Percentiles rank a stretch among this genome's conserved stretches.
phyloP scores from a whole-genome alignment of 1,139 yeast species.

The Candida tetrigidarum region DNA sequence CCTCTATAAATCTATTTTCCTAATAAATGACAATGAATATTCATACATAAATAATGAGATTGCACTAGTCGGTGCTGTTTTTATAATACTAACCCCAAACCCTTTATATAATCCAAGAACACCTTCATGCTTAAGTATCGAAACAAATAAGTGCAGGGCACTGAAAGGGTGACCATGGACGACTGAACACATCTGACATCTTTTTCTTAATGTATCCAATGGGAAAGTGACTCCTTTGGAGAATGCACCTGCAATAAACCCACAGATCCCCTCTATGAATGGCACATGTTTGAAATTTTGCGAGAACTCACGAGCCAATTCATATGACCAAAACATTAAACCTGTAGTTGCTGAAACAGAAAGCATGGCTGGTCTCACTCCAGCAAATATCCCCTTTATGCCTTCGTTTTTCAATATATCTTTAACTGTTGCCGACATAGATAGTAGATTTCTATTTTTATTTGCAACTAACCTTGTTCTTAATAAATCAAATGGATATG shows the following conservation, averaged over 20 bases:
- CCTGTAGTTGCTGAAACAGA: constrained; percentile 73
- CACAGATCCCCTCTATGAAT: constrained; percentile 66
- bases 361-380: constrained; percentile 63
- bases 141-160: constrained; percentile 24
- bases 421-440: constrained; percentile 46
- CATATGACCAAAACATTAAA: constrained; percentile 70
- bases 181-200: constrained; percentile 67
- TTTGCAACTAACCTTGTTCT: constrained; percentile 83
- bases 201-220: constrained; percentile 77
- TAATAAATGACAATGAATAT: constrained; percentile 25
- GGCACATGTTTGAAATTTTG: constrained; percentile 34
- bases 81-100: constrained; percentile 64
- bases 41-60: constrained; percentile 79
- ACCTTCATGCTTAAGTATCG: constrained; percentile 61
- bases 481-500: constrained; percentile 89
- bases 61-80: constrained; percentile 85
- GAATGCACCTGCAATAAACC: constrained; percentile 74
- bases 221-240: constrained; percentile 84
- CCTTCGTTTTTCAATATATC: constrained; percentile 56
- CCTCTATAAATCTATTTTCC: constrained; percentile 8
- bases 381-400: constrained; percentile 60
- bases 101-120: constrained; percentile 75
- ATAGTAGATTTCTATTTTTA: constrained; percentile 42
- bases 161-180: constrained; percentile 18
- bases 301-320: constrained; percentile 41